These are phyloP conservation scores for Colletotrichum trifolii DNA, from an alignment of 2,329 filamentous ascomycete genomes.

Conservation along the genomic window DNA sequence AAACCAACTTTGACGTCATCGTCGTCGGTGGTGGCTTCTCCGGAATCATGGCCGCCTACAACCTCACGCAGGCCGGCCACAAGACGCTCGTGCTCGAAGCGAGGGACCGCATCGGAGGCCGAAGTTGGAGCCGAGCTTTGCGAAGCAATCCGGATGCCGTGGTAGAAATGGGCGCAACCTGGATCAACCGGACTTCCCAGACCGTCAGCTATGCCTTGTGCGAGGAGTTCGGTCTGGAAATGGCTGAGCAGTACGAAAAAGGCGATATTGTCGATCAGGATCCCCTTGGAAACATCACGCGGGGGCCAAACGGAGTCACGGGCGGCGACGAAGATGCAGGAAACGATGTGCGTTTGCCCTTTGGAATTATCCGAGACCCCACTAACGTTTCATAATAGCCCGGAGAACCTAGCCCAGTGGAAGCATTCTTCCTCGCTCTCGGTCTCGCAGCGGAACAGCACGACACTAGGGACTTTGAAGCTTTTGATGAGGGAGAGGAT, in stretches of 20 bases:
- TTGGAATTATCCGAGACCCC: no score
- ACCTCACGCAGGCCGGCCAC: slow-evolving; percentile 5
- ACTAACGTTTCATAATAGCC: no score
- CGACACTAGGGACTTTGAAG: slow-evolving; percentile 14
- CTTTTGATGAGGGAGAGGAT: slow-evolving; percentile 8
- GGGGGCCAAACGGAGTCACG: background rate
- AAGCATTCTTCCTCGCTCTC: background rate
- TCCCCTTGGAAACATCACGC: background rate
- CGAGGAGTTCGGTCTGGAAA: slow-evolving; percentile 32
- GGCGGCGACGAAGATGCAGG: background rate
- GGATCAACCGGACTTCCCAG: slow-evolving; percentile 37
- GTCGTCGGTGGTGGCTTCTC: slow-evolving; percentile 34
- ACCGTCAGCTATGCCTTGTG: slow-evolving; percentile 15
- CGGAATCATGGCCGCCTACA: slow-evolving; percentile 29
- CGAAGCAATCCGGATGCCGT: slow-evolving; percentile 13
- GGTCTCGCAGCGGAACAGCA: background rate
- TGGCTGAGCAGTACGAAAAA: slow-evolving; percentile 25
- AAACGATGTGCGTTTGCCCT: no score
- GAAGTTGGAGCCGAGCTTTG: slow-evolving; percentile 15
- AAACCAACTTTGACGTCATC: slow-evolving; percentile 28
- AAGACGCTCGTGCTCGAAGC: slow-evolving; percentile 18
- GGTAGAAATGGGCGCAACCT: slow-evolving; percentile 35
- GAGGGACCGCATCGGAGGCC: slow-evolving; percentile 25
- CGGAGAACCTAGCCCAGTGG: background rate
- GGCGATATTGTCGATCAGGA: slow-evolving; percentile 27